Evolutionary conservation across 1,139 yeast species (phyloP), one percentile per base, ranked within the genome.

Genomic region (Yarrowia galli): DNA sequence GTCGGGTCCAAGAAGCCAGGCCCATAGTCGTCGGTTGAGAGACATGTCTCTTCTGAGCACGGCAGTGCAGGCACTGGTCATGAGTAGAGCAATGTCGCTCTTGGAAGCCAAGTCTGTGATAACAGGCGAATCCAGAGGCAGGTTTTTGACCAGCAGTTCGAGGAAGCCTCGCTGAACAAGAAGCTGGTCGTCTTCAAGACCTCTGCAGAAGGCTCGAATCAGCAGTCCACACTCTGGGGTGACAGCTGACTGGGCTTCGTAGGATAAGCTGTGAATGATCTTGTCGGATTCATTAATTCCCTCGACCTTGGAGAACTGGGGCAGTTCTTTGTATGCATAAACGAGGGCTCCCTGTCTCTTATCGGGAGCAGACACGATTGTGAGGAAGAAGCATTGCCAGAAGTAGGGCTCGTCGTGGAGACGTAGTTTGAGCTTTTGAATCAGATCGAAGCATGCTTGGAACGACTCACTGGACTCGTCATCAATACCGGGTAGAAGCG

Each of bases 31-130:
- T 76, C 98, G 83, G 75, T 95, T 96, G 71, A 95, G 82, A 22
- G 98, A 91, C 97, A 95, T 92, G 77, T 95, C 99, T 72, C 88
- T 88, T 56, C 89, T 85, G 67, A 92, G 80, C 0, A 96, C 89
- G 0, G 93, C 87, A 15, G 82, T 78, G 60, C 91, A 84, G 42
- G 95, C 90, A 9, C 88, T 81, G 76, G 87, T 81, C 28, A 91
- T 78, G 61, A 95, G 78, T 38, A 84, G 74, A 70, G 86, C 83
- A 68, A 85, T 83, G 72, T 91, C 97, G 7, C 81, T 79, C 0
- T 78, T 73, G 1, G 85, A 78, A 0, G 87, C 80, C 13, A 85
- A 73, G 2, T 77, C 72, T 56, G 84, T 84, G 20, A 91, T 76
- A 0, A 89, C 84, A 0, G 84, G 84, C 16, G 92, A 85, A 69